Conservation (phyloP, 208 protist genomes). For the Endotrypanum monterogeii region DNA sequence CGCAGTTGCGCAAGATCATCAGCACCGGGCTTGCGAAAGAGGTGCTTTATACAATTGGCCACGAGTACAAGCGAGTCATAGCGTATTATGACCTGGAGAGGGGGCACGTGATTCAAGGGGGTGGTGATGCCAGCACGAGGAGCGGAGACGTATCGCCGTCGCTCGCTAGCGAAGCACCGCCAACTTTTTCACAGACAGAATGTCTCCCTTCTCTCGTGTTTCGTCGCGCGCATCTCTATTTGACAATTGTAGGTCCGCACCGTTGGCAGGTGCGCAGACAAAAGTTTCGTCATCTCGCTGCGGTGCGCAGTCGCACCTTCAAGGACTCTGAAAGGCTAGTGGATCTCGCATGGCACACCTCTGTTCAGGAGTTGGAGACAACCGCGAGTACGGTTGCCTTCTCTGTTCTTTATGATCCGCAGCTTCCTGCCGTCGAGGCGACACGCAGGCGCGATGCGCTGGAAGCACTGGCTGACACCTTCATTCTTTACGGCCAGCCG, state of each 20-base stretch:
- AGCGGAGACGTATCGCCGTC: not conserved
- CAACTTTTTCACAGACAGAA: not conserved
- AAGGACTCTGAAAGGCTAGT: slow-evolving; percentile 79
- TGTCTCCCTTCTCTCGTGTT: slow-evolving; percentile 10
- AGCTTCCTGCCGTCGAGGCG: slow-evolving; percentile 32
- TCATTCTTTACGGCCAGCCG: slow-evolving; percentile 65
- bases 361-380: slow-evolving; percentile 65
- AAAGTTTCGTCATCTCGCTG: slow-evolving; percentile 45
- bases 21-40: slow-evolving; percentile 77
- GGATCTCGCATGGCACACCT: slow-evolving; percentile 79
- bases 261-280: slow-evolving; percentile 35
- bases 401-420: slow-evolving; percentile 56
- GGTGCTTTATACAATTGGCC: slow-evolving; percentile 64
- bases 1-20: slow-evolving; percentile 52
- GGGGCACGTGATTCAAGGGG: not conserved
- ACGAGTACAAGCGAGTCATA: slow-evolving; percentile 71
- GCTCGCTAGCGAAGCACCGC: not conserved
- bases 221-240: slow-evolving; percentile 22
- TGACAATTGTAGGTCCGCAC: slow-evolving; percentile 39
- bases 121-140: not conserved
- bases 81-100: slow-evolving; percentile 49
- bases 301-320: slow-evolving; percentile 67
- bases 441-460: slow-evolving; percentile 55
- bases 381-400: slow-evolving; percentile 70
- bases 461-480: slow-evolving; percentile 49